Percentiles rank a stretch among this genome's conserved stretches.
Evolutionary conservation across 192 early-diverging fungal genomes (phyloP).

Genomic region (Coemansia sp.): DNA sequence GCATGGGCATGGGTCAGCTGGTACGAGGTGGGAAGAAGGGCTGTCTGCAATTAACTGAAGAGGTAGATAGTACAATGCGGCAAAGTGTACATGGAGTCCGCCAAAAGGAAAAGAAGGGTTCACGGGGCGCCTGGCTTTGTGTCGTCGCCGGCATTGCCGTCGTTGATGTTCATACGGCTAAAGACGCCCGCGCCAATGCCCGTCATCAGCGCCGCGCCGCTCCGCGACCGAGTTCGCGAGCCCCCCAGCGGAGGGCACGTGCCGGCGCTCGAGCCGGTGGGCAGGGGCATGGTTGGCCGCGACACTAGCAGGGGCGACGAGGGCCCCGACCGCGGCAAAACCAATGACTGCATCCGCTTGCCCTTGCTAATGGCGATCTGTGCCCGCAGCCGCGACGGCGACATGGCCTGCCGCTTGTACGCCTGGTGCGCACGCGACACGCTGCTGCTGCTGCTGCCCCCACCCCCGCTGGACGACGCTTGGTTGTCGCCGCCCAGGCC

Average conservation of each 20-base stretch:
- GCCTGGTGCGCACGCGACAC: conserved; percentile 4
- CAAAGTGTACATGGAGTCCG: too few relatives aligned
- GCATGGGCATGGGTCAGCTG: too few relatives aligned
- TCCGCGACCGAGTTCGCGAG: conserved; percentile 25
- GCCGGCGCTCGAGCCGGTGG: conserved; percentile 5
- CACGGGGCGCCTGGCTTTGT: too few relatives aligned
- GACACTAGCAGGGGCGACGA: conserved; percentile 25
- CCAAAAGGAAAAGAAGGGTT: too few relatives aligned
- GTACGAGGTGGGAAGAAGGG: too few relatives aligned
- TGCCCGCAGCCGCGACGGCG: conserved; percentile 35
- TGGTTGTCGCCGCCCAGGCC: too few relatives aligned
- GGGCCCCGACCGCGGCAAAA: conserved; percentile 13
- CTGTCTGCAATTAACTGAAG: too few relatives aligned
- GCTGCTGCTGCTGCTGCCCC: neutral
- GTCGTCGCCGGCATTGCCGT: too few relatives aligned
- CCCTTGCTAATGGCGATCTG: conserved; percentile 21
- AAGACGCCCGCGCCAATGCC: conserved; percentile 23
- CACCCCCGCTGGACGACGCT: too few relatives aligned
- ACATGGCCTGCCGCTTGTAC: conserved; percentile 46
- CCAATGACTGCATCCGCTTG: neutral
- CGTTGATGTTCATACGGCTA: conserved; percentile 44
- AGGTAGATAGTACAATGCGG: too few relatives aligned
- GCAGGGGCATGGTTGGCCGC: conserved; percentile 5
- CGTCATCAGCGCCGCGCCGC: conserved; percentile 11
- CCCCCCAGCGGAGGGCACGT: conserved; percentile 8